Evolutionary conservation across 2,329 filamentous ascomycete genomes (phyloP), one percentile per base, ranked within the genome.

Genomic region (Fusarium palustre): DNA sequence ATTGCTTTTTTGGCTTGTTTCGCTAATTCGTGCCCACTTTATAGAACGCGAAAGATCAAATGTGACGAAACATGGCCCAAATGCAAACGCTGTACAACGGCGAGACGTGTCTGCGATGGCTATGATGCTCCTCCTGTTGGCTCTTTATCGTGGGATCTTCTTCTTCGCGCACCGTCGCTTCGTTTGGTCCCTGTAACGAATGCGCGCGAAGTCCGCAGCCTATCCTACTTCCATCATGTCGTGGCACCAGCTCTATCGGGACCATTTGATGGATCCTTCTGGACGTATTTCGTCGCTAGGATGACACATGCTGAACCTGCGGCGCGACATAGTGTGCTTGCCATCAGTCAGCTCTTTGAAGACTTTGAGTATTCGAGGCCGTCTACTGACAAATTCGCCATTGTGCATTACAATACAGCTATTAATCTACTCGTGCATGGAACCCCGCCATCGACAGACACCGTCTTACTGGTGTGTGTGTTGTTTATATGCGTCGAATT

Each of bases 51-150:
- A 39, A 85, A 85, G 59, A 82, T 88, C 53, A 88, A 88, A 75
- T 88, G 86, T 71, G 86, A 87, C 68, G 86, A 88, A 75, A 77
- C 75, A 7, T 85, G 83, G 64, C 86, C 86, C 2, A 76, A 74
- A 43, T 88, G 86, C 69, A 76, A 79, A 38, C 81, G 84, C 41
- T 88, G 86, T 72, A 82, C 78, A 4, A 83, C 81, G 20, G 86
- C 85, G 4, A 84, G 85, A 5, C 81, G 86, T 22, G 81, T 81
- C 64, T 88, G 86, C 70, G 84, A 87, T 74, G 86, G 86, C 55
- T 88, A 89, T 41, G 65, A 75, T n/a, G 72, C 78, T n/a, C 71
- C 79, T 24, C 73, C 76, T 7, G 60, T 73, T 0, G 74, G 71
- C 1, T 74, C 74, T 15, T 68, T 71, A 56, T 75, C 76, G 2